Evolutionary conservation across 805 yeast species (phyloP).

Genomic region (Lipomyces lipofer): DNA sequence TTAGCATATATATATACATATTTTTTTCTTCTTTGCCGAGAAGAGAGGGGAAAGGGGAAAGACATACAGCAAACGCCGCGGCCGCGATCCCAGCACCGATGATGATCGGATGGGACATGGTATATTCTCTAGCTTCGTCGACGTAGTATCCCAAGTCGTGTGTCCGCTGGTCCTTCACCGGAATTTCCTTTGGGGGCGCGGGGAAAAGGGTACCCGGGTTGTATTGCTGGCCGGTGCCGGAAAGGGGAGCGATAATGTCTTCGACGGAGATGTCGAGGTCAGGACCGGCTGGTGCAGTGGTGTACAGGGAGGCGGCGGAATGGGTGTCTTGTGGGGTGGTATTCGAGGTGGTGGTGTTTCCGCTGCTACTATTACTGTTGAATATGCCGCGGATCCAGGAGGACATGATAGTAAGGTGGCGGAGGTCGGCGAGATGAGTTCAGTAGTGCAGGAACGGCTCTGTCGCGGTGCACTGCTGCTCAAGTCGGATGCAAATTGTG

Average conservation of each 20-base stretch:
- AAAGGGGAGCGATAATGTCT: conserved; percentile 15
- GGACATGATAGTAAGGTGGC: conserved; percentile 16
- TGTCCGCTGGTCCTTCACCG: not conserved
- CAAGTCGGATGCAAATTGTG: no score
- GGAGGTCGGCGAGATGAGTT: no score
- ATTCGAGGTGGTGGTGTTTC: conserved; percentile 1
- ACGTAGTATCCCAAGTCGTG: not conserved
- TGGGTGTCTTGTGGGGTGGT: not conserved
- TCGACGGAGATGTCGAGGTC: conserved; percentile 15
- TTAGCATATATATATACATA: not conserved
- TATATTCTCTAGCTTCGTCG: conserved; percentile 24
- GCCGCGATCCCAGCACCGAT: conserved; percentile 34
- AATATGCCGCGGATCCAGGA: conserved; percentile 11
- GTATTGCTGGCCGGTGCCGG: conserved; percentile 8
- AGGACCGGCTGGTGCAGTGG: conserved; percentile 1
- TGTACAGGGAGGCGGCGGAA: not conserved
- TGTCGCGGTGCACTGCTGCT: not conserved
- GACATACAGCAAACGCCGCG: conserved; percentile 28
- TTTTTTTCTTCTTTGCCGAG: not conserved
- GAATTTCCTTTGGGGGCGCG: no score
- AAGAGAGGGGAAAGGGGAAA: no score
- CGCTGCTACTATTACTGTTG: not conserved
- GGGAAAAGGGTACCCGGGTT: conserved; percentile 5
- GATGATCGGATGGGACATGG: conserved; percentile 33
- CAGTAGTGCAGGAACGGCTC: no score